Evolutionary conservation across 495 filamentous ascomycete species (phyloP), one percentile per base, ranked within the genome.

Genomic region (Podospora fimiseda): DNA sequence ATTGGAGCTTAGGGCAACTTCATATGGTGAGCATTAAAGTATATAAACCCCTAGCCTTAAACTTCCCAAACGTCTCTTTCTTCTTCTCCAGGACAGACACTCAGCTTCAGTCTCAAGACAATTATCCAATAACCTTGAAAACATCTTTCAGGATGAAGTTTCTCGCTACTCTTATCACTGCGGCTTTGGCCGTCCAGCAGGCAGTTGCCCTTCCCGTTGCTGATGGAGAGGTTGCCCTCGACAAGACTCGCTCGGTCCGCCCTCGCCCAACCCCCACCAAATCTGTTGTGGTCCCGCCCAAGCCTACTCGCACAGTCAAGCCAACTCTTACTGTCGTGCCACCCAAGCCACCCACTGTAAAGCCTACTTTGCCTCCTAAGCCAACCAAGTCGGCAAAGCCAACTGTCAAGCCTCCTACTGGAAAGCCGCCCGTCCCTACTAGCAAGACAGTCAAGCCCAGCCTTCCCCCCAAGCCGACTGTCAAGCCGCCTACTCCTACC

Each of bases 161-260:
- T 30, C 23, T 58, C 18, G 9, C 54, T 42, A 54, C 54, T 20
- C 51, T 55, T 37, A 43, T 60, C 20, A 55, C 55, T 23, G 48
- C 58, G 41, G 55, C 51, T 16, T 43, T 55, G 18, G 59, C 59
- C 42, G 15, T 61, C 36, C 56, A 59, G 46, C 27, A 33, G n/a
- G 52, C 42, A 14, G 18, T 51, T 14, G 56, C 23, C 38, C 52
- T 40, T 0, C 58, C 58, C 14, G 37, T 60, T 1, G 54, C 58
- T 36, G 50, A 60, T 16, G 50, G n/a, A 16, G 58, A 27, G 16
- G 45, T 24, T 16, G 37, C 20, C 49, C 48, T 23, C 43, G 23
- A 8, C 33, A 42, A 15, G 14, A 51, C 33, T 11, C 22, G 33
- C 43, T 40, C 51, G 9, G 38, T 15, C 13, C 36, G 49, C 23